These are phyloP conservation scores for Aspergillus hortae DNA, from an alignment of 2,329 filamentous ascomycete genomes.

Conservation along the genomic window DNA sequence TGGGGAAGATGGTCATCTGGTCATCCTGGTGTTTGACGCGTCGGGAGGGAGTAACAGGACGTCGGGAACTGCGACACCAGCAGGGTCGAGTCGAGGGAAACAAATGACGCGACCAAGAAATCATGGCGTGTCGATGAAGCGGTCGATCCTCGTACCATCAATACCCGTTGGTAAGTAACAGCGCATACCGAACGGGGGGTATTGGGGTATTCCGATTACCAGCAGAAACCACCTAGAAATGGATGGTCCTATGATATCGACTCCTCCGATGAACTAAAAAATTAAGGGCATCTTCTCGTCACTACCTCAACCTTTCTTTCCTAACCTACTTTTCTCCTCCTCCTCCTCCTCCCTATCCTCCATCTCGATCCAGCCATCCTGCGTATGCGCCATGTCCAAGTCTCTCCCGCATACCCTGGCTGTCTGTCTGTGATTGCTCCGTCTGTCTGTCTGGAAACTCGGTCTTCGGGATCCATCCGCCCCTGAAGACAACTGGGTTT, in stretches of 20 bases:
- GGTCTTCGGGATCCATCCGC: conserved; percentile 6
- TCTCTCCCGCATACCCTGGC: conserved; percentile 23
- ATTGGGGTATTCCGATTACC: neutral
- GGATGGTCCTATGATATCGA: too few species aligned
- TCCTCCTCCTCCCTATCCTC: conserved; percentile 7
- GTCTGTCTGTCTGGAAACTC: conserved; percentile 10
- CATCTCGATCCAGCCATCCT: conserved; percentile 19
- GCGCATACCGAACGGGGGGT: too few species aligned
- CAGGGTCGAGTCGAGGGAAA: neutral
- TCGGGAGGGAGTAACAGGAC: too few species aligned
- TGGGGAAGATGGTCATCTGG: neutral
- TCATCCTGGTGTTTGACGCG: too few species aligned
- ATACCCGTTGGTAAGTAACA: too few species aligned
- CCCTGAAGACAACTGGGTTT: conserved; percentile 16
- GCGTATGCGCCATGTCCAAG: conserved; percentile 33
- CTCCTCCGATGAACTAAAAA: neutral
- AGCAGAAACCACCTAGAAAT: too few species aligned
- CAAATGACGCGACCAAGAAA: neutral
- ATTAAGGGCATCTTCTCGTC: conserved; percentile 3
- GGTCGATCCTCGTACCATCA: too few species aligned
- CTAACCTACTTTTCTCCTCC: conserved; percentile 8
- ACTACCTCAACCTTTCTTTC: conserved; percentile 9
- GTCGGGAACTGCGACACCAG: too few species aligned
- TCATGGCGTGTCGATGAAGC: too few species aligned
- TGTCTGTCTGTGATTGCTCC: conserved; percentile 24